Conservation (phyloP, 2,329 filamentous ascomycete species). For the Ceratocystis cacaofunesta region DNA sequence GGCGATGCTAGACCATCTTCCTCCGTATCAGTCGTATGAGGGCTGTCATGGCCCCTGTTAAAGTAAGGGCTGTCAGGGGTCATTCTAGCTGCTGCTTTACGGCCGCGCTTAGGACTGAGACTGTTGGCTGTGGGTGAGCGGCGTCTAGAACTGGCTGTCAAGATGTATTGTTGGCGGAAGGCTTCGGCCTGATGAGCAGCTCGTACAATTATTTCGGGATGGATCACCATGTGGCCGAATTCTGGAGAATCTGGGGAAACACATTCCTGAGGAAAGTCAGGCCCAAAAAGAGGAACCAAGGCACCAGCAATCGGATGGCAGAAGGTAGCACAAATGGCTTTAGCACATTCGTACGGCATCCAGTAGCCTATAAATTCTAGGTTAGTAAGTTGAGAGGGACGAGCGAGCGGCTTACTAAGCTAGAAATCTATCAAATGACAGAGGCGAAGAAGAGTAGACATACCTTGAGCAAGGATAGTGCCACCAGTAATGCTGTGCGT, state of each 20-base stretch:
- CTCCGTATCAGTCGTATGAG: constrained; percentile 31
- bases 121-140: constrained; percentile 9
- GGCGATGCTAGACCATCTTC: constrained; percentile 22
- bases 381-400: constrained; percentile 7
- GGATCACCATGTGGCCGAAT: constrained; percentile 54
- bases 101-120: constrained; percentile 5
- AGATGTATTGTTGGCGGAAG: constrained; percentile 26
- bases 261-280: constrained; percentile 62
- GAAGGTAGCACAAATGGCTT: constrained; percentile 76
- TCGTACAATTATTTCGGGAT: constrained; percentile 36
- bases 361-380: constrained; percentile 59
- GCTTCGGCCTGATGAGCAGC: constrained; percentile 37
- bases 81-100: background rate
- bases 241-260: constrained; percentile 45
- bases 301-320: constrained; percentile 73
- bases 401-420: constrained; percentile 9
- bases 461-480: constrained; percentile 78
- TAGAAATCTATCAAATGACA: constrained; percentile 14
- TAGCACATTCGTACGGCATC: constrained; percentile 83
- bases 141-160: background rate
- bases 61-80: constrained; percentile 9
- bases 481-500: constrained; percentile 92
- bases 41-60: constrained; percentile 20
- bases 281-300: constrained; percentile 80
- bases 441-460: constrained; percentile 19